Evolutionary conservation across 2,329 filamentous ascomycete species (phyloP).

Genomic region (Alternaria gaisen): DNA sequence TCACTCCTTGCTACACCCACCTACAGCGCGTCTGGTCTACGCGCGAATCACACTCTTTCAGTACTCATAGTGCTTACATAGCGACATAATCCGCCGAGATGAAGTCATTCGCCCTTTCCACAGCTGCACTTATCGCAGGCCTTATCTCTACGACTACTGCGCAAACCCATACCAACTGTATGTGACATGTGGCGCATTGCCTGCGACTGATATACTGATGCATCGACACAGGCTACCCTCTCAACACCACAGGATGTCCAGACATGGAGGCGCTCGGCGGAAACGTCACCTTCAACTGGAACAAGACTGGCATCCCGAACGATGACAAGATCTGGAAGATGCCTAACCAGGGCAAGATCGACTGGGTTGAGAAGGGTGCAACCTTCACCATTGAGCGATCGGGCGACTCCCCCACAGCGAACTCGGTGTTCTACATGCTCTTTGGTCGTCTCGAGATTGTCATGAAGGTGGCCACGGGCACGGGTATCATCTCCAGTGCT

Average conservation of each 20-base stretch:
- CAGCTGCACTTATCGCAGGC: slow-evolving; percentile 48
- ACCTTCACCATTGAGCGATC: slow-evolving; percentile 75
- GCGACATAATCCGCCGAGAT: slow-evolving; percentile 29
- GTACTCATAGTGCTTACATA: slow-evolving; percentile 13
- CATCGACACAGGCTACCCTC: slow-evolving; percentile 68
- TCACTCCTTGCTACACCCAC: slow-evolving; percentile 33
- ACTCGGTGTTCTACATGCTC: slow-evolving; percentile 66
- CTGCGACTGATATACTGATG: neutral
- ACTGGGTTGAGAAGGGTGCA: slow-evolving; percentile 71
- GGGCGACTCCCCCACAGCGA: slow-evolving; percentile 79
- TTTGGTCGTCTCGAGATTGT: slow-evolving; percentile 62
- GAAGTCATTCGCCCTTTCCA: slow-evolving; percentile 47
- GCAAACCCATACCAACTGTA: slow-evolving; percentile 76
- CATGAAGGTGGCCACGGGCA: slow-evolving; percentile 58
- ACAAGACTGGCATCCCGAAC: slow-evolving; percentile 58
- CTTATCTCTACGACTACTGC: slow-evolving; percentile 62
- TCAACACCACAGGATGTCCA: slow-evolving; percentile 72
- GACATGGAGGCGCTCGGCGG: slow-evolving; percentile 75
- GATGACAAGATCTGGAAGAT: slow-evolving; percentile 65
- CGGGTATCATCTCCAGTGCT: slow-evolving; percentile 60
- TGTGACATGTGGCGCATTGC: neutral
- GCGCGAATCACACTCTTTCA: slow-evolving; percentile 46
- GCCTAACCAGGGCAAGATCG: slow-evolving; percentile 71
- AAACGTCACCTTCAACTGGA: slow-evolving; percentile 61
- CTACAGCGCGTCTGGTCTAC: slow-evolving; percentile 48